Evolutionary conservation across 768 basidiomycete genomes (phyloP).

Genomic region (Termitomyces sp.): DNA sequence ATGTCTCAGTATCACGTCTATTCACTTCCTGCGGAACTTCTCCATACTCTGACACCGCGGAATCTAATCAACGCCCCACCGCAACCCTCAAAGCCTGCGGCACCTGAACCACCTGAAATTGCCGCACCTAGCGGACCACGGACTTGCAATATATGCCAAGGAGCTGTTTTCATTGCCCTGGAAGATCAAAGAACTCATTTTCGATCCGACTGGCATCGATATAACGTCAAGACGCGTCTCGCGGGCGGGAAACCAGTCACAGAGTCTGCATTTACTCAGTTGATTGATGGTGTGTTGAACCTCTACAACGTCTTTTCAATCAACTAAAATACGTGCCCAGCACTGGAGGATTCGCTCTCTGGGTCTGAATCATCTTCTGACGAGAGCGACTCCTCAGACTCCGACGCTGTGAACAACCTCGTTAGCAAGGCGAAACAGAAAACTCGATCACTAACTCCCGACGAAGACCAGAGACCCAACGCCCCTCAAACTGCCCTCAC

Average conservation of each 20-base stretch:
- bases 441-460: conserved; percentile 42
- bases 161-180: conserved; percentile 62
- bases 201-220: conserved; percentile 96
- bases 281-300: conserved; percentile 67
- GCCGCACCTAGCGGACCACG: conserved; percentile 36
- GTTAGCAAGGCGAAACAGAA: conserved; percentile 52
- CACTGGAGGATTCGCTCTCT: conserved; percentile 82
- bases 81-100: conserved; percentile 23
- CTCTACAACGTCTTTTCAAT: background rate
- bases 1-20: conserved; percentile 56
- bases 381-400: conserved; percentile 46
- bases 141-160: conserved; percentile 70
- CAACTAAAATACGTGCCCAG: conserved; percentile 26
- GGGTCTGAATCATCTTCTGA: conserved; percentile 79
- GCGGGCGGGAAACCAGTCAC: conserved; percentile 56
- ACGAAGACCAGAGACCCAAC: conserved; percentile 21
- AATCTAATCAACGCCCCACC: conserved; percentile 39
- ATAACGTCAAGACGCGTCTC: conserved; percentile 85
- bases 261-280: conserved; percentile 65
- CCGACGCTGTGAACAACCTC: conserved; percentile 63
- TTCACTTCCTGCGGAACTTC: conserved; percentile 61
- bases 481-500: conserved; percentile 60
- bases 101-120: conserved; percentile 25
- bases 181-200: conserved; percentile 84
- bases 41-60: conserved; percentile 67